Evolutionary conservation across 108 stramenopile genomes (phyloP).

Genomic region (Bacterosira constricta): DNA sequence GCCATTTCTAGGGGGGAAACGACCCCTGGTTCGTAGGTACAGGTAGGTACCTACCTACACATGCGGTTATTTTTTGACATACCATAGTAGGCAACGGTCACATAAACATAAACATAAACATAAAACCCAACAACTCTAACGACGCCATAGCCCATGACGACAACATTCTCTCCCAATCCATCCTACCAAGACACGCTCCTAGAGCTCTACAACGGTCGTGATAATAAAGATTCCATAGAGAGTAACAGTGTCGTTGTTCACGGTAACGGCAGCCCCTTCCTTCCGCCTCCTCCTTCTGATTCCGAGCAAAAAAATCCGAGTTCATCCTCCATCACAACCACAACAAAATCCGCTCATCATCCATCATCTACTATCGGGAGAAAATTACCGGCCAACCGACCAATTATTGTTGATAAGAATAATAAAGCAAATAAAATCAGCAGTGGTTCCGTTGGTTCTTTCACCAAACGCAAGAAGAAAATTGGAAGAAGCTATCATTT

Average conservation of each 20-base stretch:
- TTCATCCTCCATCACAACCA: neutral
- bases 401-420: neutral
- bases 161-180: constrained; percentile 6
- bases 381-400: neutral
- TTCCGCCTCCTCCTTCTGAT: neutral
- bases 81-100: too few species aligned
- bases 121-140: neutral
- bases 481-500: constrained; percentile 7
- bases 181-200: constrained; percentile 8
- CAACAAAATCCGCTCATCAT: neutral
- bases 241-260: neutral
- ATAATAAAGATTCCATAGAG: constrained; percentile 1
- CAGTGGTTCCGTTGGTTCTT: neutral
- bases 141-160: neutral
- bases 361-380: neutral
- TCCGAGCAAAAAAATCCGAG: neutral
- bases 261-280: neutral
- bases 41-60: too few species aligned
- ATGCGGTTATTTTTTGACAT: too few species aligned
- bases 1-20: too few species aligned
- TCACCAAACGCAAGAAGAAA: neutral
- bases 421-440: neutral
- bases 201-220: neutral
- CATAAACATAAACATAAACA: too few species aligned
- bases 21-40: too few species aligned